These are phyloP conservation scores for Schwanniomyces pseudopolymorphus DNA, from an alignment of 805 yeast genomes.

Conservation along the genomic window DNA sequence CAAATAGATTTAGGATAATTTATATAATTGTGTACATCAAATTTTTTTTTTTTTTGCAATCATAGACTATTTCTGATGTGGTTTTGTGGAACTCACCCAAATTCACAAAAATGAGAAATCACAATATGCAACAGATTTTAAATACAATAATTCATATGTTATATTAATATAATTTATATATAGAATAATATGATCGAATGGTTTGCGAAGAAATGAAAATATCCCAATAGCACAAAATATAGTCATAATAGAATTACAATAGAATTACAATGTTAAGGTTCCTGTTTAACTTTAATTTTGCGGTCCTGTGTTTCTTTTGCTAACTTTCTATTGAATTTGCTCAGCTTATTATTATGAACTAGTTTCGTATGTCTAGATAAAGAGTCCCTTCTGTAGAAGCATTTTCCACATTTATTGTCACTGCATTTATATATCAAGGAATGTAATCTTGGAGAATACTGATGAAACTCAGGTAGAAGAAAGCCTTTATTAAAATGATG, in stretches of 20 bases:
- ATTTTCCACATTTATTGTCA: conserved; percentile 41
- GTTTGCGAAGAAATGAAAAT: neutral
- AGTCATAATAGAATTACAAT: neutral
- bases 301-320: conserved; percentile 5
- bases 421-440: conserved; percentile 15
- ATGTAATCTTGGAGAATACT: neutral
- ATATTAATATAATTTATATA: neutral
- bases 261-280: neutral
- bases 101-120: neutral
- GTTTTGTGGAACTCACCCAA: neutral
- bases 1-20: neutral
- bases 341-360: conserved; percentile 42
- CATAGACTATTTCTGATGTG: neutral
- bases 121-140: too few relatives aligned
- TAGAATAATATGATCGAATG: neutral
- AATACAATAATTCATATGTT: neutral
- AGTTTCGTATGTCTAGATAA: conserved; percentile 51
- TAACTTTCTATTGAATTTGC: conserved; percentile 9
- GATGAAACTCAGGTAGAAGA: conserved; percentile 5
- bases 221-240: neutral
- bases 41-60: neutral
- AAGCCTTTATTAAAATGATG: conserved; percentile 23
- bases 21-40: neutral
- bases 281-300: neutral
- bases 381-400: conserved; percentile 54